Conservation (phyloP, 1,284 basidiomycete species). For the Blastosporella zonata region DNA sequence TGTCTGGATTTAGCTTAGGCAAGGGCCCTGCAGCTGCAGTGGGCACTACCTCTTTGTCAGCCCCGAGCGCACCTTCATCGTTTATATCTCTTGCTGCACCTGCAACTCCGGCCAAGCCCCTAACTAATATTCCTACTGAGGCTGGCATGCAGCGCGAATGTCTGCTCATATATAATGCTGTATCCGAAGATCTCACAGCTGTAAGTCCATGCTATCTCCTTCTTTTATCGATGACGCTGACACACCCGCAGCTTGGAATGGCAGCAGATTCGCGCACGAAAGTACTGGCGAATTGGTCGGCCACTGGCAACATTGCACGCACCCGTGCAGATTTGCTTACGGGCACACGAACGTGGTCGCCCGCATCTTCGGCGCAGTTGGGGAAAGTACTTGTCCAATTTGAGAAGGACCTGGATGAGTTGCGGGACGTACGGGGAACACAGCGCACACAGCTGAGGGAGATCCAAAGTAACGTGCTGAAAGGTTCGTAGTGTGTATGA, state of each 20-base stretch:
- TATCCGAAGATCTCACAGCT: constrained; percentile 50
- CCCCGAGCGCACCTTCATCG: constrained; percentile 19
- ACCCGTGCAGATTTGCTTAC: constrained; percentile 42
- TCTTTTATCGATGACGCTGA: constrained; percentile 10
- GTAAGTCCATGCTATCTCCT: constrained; percentile 35
- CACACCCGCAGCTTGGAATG: constrained; percentile 37
- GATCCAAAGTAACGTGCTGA: constrained; percentile 61
- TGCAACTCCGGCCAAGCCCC: not conserved
- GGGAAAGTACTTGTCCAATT: constrained; percentile 45
- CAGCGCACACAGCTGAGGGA: constrained; percentile 46
- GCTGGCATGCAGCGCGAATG: constrained; percentile 63
- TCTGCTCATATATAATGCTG: constrained; percentile 36
- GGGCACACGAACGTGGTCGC: constrained; percentile 47
- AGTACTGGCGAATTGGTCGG: constrained; percentile 31
- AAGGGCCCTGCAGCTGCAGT: not conserved
- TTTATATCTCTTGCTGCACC: not conserved
- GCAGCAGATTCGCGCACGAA: constrained; percentile 34
- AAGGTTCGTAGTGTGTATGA: constrained; percentile 43
- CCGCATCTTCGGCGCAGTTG: constrained; percentile 52
- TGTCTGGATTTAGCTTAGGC: constrained; percentile 11
- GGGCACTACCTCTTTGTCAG: constrained; percentile 1
- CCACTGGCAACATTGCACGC: constrained; percentile 34
- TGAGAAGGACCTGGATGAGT: constrained; percentile 47
- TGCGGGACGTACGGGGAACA: constrained; percentile 43
- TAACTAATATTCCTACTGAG: constrained; percentile 6